Conservation (phyloP, 1,284 basidiomycete species). For the Tetrapyrgos nigripes region DNA sequence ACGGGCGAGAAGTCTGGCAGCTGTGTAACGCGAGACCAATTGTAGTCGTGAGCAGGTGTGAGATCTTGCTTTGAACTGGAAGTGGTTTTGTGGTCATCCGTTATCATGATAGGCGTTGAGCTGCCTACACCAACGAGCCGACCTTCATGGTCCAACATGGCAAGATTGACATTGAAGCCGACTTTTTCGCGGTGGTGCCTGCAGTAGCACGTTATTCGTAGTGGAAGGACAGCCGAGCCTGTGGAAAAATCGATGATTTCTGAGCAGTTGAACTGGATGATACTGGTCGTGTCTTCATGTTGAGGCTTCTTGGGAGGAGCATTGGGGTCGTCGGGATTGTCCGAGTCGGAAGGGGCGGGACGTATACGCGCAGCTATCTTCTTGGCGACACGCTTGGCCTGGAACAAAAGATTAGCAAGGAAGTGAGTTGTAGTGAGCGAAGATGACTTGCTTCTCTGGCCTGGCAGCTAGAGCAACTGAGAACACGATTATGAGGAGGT, state of each 20-base stretch:
- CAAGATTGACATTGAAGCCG: conserved; percentile 94
- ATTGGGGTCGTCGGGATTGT: conserved; percentile 62
- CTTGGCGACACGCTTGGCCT: conserved; percentile 89
- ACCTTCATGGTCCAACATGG: conserved; percentile 84
- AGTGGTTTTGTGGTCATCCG: conserved; percentile 96
- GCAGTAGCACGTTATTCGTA: conserved; percentile 98
- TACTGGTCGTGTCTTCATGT: conserved; percentile 80
- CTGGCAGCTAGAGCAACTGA: conserved; percentile 86
- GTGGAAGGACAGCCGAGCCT: conserved; percentile 89
- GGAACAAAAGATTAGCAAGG: conserved; percentile 19
- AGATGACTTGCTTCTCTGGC: conserved; percentile 72
- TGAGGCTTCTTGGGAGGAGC: conserved; percentile 42
- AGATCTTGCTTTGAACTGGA: conserved; percentile 30
- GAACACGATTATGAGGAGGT: conserved; percentile 78
- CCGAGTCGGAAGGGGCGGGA: conserved; percentile 78
- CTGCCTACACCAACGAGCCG: conserved; percentile 84
- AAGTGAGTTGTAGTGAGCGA: conserved; percentile 10
- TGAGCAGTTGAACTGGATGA: conserved; percentile 96
- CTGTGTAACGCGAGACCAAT: conserved; percentile 41
- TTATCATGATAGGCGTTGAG: conserved; percentile 97
- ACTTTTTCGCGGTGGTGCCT: conserved; percentile 98
- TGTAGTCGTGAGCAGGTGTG: conserved; percentile 38
- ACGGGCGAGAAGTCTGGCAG: conserved; percentile 1
- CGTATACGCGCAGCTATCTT: conserved; percentile 82
- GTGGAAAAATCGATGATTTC: conserved; percentile 90